Conservation (phyloP, 2,329 filamentous ascomycete species). For the Pyricularia grisea region DNA sequence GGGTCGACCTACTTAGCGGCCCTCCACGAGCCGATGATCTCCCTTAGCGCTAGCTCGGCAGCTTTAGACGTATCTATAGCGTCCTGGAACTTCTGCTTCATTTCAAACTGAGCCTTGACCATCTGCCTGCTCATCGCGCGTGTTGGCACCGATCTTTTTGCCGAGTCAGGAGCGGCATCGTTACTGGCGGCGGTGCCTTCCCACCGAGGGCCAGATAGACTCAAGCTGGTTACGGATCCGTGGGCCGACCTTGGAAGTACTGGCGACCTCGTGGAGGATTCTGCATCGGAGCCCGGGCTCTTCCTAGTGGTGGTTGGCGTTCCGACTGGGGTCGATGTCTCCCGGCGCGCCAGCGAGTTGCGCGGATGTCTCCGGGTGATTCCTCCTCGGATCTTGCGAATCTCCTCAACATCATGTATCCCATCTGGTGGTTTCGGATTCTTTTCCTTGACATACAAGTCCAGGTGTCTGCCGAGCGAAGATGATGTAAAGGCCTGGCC, state of each 20-base stretch:
- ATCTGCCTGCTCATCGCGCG: constrained; percentile 40
- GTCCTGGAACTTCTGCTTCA: constrained; percentile 54
- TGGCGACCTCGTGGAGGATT: constrained; percentile 23
- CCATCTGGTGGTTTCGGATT: constrained; percentile 84
- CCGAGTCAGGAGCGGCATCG: constrained; percentile 21
- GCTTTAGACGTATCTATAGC: constrained; percentile 73
- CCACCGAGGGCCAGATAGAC: constrained; percentile 47
- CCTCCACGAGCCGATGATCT: constrained; percentile 71
- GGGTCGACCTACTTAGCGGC: constrained; percentile 61
- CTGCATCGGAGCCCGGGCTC: constrained; percentile 30
- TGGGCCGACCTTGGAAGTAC: constrained; percentile 21
- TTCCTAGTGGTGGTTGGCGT: constrained; percentile 36
- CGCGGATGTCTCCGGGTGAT: constrained; percentile 83
- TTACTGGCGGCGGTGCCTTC: constrained; percentile 46
- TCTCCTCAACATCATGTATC: constrained; percentile 82
- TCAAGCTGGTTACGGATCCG: constrained; percentile 18
- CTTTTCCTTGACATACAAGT: constrained; percentile 88
- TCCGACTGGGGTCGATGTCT: constrained; percentile 48
- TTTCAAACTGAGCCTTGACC: constrained; percentile 52
- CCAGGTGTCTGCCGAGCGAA: constrained; percentile 84
- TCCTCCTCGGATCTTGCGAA: constrained; percentile 68
- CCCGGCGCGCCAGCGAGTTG: constrained; percentile 44
- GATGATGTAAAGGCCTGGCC: constrained; percentile 86
- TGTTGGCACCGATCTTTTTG: constrained; percentile 25
- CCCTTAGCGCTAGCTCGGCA: constrained; percentile 74